phyloP scores from a whole-genome alignment of 208 protist genomes.

The Histomonas meleagridis region DNA sequence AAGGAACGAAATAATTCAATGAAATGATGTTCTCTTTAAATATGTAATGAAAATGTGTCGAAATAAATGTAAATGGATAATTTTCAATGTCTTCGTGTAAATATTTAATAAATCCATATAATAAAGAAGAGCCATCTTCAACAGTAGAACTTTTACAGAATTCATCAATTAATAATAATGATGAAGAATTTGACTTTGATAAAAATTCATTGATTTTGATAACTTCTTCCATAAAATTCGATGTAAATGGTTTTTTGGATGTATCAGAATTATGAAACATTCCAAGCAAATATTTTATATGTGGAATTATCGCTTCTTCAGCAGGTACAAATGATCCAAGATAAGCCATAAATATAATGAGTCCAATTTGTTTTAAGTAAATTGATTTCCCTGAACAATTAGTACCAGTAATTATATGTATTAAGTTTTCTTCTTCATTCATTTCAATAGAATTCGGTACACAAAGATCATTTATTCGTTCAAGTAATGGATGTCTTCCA shows the following conservation, averaged over 20 bases:
- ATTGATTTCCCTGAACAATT: slow-evolving; percentile 32
- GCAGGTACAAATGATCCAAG: slow-evolving; percentile 34
- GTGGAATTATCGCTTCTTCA: not conserved
- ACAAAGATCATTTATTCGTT: not conserved
- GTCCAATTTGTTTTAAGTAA: not conserved
- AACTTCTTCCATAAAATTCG: not conserved
- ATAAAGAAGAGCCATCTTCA: not conserved
- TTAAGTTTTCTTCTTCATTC: not conserved
- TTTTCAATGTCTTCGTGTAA: not conserved
- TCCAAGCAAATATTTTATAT: not conserved
- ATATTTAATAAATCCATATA: not conserved
- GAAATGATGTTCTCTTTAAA: not conserved
- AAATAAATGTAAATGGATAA: not conserved
- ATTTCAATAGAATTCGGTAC: not conserved
- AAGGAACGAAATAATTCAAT: not conserved
- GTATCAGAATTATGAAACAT: not conserved
- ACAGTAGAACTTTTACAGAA: not conserved
- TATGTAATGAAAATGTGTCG: not conserved
- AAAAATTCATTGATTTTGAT: not conserved
- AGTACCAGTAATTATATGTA: slow-evolving; percentile 8
- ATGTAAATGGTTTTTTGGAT: not conserved
- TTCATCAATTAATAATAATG: not conserved
- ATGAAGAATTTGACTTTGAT: not conserved
- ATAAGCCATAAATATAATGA: not conserved
- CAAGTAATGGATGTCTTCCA: slow-evolving; percentile 12